Conservation (phyloP, 73 alveolate genomes). For the Paramecium sexaurelia region DNA sequence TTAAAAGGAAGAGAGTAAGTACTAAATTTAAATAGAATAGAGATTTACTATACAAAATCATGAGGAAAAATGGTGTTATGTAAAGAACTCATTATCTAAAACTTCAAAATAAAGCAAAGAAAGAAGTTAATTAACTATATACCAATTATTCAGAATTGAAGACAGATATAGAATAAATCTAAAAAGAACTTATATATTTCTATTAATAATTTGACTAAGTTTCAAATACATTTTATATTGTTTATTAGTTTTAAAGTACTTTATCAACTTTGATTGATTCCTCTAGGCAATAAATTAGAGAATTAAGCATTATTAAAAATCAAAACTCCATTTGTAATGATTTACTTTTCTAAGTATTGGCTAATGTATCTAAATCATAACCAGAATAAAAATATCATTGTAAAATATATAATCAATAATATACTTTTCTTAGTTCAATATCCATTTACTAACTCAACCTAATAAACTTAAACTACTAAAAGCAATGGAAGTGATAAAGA, state of each 20-base stretch:
- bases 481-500: not conserved
- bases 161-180: not conserved
- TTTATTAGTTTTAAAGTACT: not conserved
- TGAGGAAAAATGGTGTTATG: not conserved
- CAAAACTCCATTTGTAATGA: not conserved
- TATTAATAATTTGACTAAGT: not conserved
- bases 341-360: not conserved
- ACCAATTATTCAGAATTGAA: not conserved
- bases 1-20: conserved; percentile 65
- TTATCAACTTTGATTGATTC: not conserved
- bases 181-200: not conserved
- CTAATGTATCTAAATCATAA: not conserved
- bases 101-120: not conserved
- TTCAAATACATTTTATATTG: not conserved
- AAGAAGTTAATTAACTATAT: not conserved
- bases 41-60: not conserved
- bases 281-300: not conserved
- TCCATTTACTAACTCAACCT: not conserved
- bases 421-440: not conserved
- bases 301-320: not conserved
- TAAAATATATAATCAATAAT: not conserved
- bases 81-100: not conserved
- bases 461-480: not conserved
- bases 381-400: not conserved
- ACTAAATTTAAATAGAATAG: not conserved